A percentile compares a stretch with the other conserved stretches of the same genome.
Conservation (phyloP, 1,284 basidiomycete genomes). For the Ceratobasidium sp. region DNA sequence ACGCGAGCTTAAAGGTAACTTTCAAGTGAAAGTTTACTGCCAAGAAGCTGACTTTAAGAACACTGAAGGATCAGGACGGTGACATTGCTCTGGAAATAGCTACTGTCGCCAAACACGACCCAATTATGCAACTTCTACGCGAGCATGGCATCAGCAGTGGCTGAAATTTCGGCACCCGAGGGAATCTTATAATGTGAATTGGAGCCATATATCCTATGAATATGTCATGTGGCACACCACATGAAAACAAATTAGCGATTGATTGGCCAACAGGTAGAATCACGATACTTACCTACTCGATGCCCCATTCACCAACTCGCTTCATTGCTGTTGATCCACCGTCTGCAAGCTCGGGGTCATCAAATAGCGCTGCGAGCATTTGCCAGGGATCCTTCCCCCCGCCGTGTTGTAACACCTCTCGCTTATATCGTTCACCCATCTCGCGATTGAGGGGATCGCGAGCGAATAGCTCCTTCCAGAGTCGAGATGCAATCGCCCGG, state of each 20-base stretch:
- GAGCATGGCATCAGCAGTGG: constrained; percentile 12
- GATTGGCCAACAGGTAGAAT: background rate
- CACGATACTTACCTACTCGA: constrained; percentile 60
- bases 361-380: constrained; percentile 85
- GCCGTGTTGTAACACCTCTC: constrained; percentile 81
- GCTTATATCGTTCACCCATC: constrained; percentile 83
- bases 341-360: constrained; percentile 68
- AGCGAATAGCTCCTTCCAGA: constrained; percentile 85
- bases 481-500: constrained; percentile 90
- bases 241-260: background rate
- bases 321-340: constrained; percentile 89
- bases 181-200: constrained; percentile 8
- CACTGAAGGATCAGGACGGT: constrained; percentile 75
- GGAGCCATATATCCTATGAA: background rate
- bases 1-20: constrained; percentile 70
- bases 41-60: background rate
- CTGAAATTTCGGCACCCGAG: constrained; percentile 3
- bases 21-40: constrained; percentile 27
- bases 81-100: constrained; percentile 76
- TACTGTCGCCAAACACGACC: constrained; percentile 71
- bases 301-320: constrained; percentile 87
- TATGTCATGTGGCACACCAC: background rate
- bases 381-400: constrained; percentile 95
- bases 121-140: constrained; percentile 67
- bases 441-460: constrained; percentile 71